Conservation (phyloP, 441 rosid species). For the Codiaeum variegatum region DNA sequence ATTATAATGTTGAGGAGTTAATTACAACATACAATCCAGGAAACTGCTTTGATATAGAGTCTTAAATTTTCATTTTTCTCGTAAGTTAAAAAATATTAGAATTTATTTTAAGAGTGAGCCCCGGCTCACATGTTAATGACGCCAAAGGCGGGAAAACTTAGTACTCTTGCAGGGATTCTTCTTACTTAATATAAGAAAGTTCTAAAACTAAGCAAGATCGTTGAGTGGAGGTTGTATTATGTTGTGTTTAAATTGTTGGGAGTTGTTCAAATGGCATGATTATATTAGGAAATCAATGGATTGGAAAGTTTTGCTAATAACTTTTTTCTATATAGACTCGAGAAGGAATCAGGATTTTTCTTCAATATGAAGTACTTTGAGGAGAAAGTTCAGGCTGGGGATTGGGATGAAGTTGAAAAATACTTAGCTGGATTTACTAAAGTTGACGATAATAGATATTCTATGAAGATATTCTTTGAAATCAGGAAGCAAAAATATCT, state of each 20-base stretch:
- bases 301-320: constrained; percentile 10
- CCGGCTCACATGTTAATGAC: background rate
- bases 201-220: constrained; percentile 1
- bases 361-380: constrained; percentile 85
- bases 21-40: too few relatives aligned
- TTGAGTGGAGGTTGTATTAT: constrained; percentile 4
- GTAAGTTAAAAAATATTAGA: background rate
- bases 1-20: too few relatives aligned
- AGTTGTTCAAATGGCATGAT: background rate
- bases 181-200: background rate
- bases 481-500: constrained; percentile 95
- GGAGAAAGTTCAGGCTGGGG: constrained; percentile 89
- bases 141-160: background rate
- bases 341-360: constrained; percentile 86
- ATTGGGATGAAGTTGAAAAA: constrained; percentile 87
- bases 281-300: constrained; percentile 4
- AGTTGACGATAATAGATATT: constrained; percentile 82
- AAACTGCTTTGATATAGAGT: background rate
- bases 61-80: background rate
- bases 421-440: constrained; percentile 83
- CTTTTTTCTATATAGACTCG: constrained; percentile 51
- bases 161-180: background rate
- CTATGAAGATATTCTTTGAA: constrained; percentile 90
- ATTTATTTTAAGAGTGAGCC: background rate
- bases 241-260: background rate